Conservation (phyloP, 805 yeast species). For the Hagleromyces aurorensis region DNA sequence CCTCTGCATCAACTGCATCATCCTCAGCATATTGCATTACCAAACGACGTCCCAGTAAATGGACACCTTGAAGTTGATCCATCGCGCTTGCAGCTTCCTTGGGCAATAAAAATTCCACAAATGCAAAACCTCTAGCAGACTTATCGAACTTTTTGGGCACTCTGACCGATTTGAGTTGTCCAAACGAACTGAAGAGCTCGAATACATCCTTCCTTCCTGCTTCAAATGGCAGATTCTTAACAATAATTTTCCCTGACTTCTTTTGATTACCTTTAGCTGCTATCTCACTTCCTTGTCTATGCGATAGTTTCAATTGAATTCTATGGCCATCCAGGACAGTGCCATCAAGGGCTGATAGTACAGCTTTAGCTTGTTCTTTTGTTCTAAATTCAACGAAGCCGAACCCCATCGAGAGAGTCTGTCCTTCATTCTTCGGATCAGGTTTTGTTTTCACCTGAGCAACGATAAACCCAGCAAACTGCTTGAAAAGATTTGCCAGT, state of each 20-base stretch:
- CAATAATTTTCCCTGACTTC: constrained; percentile 68
- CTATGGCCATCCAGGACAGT: constrained; percentile 81
- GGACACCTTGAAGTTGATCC: constrained; percentile 91
- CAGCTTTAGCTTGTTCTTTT: constrained; percentile 68
- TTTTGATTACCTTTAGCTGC: constrained; percentile 33
- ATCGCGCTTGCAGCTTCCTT: constrained; percentile 93
- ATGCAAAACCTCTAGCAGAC: constrained; percentile 95
- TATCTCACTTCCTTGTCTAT: constrained; percentile 46
- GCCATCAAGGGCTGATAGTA: constrained; percentile 67
- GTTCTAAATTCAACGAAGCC: constrained; percentile 90
- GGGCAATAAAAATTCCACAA: constrained; percentile 80
- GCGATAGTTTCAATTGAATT: constrained; percentile 81
- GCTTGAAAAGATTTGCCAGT: constrained; percentile 53
- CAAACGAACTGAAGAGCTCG: constrained; percentile 89
- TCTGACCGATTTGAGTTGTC: constrained; percentile 87
- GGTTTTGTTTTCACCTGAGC: constrained; percentile 85
- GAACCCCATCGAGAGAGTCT: constrained; percentile 87
- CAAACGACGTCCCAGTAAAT: constrained; percentile 87
- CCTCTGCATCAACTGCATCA: constrained; percentile 78
- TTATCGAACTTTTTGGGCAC: constrained; percentile 95
- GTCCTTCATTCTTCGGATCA: constrained; percentile 64
- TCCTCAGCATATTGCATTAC: constrained; percentile 89
- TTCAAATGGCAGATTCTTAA: constrained; percentile 96
- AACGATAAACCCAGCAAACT: constrained; percentile 69
- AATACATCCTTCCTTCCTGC: constrained; percentile 89